Evolutionary conservation across 805 yeast species (phyloP), one percentile per base, ranked within the genome.

Genomic region (Teunomyces kruisii): DNA sequence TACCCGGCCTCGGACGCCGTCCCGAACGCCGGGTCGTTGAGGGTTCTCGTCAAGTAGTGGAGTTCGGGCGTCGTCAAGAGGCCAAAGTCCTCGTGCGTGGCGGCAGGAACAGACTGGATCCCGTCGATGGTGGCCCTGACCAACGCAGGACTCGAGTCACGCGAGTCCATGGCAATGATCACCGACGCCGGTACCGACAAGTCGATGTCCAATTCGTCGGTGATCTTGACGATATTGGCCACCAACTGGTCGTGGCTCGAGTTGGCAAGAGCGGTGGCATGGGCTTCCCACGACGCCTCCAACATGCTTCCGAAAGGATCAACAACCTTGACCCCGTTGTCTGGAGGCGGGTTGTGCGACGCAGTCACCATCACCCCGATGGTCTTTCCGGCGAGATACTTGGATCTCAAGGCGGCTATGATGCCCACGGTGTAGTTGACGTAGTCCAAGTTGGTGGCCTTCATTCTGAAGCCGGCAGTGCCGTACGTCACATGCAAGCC

Each of bases 291-390:
- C 6, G 74, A 56, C 43, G 81, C 80, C 45, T 80, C 85, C 54
- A 91, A 75, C 97, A 91, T 91, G 50, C 86, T 89, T 19, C 98
- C 97, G 61, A 76, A 68, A 1, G 98, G 97, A 54, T 92, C 98
- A 17, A 92, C 88, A n/a, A 94, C 75, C 66, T 92, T 92, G 32
- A 61, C 65, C 0, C 65, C 65, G 28, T 60, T 60, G 14, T 51
- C 55, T 33, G 73, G 72, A 0, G 97, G 96, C 0, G 97, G 97
- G 57, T 90, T 90, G 64, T 90, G 97, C 0, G 96, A 86, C 0
- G 97, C 97, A 1, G 97, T 94, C 58, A 94, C 84, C 97, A 94
- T 92, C 9, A 91, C 84, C n/a, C 99, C 99, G 26, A 91, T 78
- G 7, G 86, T 79, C 55, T 84, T 72, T 1, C 92, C 88, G 1